Evolutionary conservation across 345 rosid species (phyloP).

Genomic region (Leavenworthia alabamica): DNA sequence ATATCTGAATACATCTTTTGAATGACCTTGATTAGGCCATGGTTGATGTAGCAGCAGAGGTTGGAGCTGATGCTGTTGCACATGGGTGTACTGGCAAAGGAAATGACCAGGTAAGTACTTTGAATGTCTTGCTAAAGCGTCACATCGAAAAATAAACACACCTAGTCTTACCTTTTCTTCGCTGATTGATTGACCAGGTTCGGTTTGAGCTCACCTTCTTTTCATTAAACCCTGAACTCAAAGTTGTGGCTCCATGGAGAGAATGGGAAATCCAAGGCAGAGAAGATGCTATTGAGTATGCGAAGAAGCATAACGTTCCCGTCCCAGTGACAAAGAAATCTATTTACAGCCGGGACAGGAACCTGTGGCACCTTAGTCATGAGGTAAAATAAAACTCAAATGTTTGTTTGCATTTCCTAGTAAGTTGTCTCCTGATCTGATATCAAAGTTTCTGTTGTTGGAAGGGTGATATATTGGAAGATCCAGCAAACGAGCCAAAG

Average conservation of each 20-base stretch:
- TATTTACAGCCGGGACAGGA: slow-evolving; percentile 90
- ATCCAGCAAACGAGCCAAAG: slow-evolving; percentile 85
- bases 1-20: not conserved
- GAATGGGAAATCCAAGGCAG: slow-evolving; percentile 95
- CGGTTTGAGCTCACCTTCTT: slow-evolving; percentile 96
- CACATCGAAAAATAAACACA: not conserved
- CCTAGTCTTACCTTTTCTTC: not conserved
- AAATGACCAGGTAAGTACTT: slow-evolving; percentile 84
- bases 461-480: slow-evolving; percentile 92
- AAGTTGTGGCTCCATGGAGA: slow-evolving; percentile 97
- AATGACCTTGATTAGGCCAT: slow-evolving; percentile 59
- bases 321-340: slow-evolving; percentile 95
- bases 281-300: slow-evolving; percentile 95
- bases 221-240: slow-evolving; percentile 79
- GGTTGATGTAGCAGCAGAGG: slow-evolving; percentile 96
- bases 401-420: slow-evolving; percentile 1
- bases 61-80: slow-evolving; percentile 95
- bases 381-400: slow-evolving; percentile 44
- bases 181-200: slow-evolving; percentile 43
- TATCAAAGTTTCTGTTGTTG: not conserved
- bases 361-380: slow-evolving; percentile 94
- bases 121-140: not conserved
- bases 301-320: slow-evolving; percentile 85
- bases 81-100: slow-evolving; percentile 99
- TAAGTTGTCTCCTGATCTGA: not conserved